Evolutionary conservation across 768 basidiomycete species (phyloP).

Genomic region (Mycena maculata): DNA sequence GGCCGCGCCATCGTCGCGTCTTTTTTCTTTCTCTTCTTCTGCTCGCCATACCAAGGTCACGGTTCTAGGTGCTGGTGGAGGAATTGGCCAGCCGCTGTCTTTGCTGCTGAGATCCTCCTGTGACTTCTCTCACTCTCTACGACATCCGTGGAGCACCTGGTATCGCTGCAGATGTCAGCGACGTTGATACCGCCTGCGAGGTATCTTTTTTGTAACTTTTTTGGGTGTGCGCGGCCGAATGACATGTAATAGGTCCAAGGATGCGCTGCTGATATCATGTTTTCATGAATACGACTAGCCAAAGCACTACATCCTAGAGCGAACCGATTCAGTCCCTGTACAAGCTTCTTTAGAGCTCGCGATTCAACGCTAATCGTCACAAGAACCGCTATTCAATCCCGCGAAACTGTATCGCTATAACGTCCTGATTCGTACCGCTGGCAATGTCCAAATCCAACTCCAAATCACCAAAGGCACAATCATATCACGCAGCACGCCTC

Average conservation of each 20-base stretch:
- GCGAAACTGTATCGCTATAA: too few species aligned
- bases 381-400: too few species aligned
- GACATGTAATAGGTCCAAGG: conserved; percentile 66
- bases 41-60: conserved; percentile 87
- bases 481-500: too few species aligned
- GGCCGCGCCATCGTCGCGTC: conserved; percentile 64
- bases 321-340: too few species aligned
- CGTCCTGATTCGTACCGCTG: too few species aligned
- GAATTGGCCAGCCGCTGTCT: conserved; percentile 97
- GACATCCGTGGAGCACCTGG: conserved; percentile 97
- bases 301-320: too few species aligned
- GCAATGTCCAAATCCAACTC: too few species aligned
- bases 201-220: conserved; percentile 54
- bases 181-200: conserved; percentile 88
- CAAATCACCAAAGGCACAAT: too few species aligned
- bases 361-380: too few species aligned
- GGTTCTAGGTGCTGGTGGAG: conserved; percentile 98
- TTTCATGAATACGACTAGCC: too few species aligned
- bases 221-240: conserved; percentile 22
- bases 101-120: conserved; percentile 94
- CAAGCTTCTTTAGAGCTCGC: too few species aligned
- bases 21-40: conserved; percentile 83
- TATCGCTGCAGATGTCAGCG: conserved; percentile 97
- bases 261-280: conserved; percentile 84
- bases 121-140: conserved; percentile 87